These are phyloP conservation scores for Dovyalis caffra DNA, from an alignment of 345 rosid species.

Conservation along the genomic window DNA sequence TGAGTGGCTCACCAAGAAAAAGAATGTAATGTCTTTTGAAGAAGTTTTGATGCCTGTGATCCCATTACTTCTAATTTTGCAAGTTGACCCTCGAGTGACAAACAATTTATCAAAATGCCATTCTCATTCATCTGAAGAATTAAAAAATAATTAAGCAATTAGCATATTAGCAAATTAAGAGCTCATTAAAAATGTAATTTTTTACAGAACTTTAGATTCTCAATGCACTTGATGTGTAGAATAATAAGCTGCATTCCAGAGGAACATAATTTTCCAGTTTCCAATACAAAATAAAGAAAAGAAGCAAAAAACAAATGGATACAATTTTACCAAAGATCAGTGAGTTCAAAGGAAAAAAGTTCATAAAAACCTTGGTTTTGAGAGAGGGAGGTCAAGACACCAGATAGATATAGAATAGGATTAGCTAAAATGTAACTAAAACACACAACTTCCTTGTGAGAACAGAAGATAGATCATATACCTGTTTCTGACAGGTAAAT, in stretches of 20 bases:
- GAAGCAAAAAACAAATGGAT: neutral
- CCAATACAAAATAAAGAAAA: neutral
- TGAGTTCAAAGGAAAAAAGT: neutral
- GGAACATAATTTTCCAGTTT: neutral
- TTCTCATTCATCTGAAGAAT: constrained; percentile 54
- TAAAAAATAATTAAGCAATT: constrained; percentile 1
- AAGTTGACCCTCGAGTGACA: constrained; percentile 77
- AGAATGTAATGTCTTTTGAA: constrained; percentile 54
- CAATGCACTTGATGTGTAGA: neutral
- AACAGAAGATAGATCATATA: constrained; percentile 13
- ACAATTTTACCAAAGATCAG: neutral
- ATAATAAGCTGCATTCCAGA: neutral
- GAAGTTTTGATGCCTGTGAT: constrained; percentile 62
- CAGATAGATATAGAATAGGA: neutral
- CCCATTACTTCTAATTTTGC: constrained; percentile 78
- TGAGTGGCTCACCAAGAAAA: constrained; percentile 48
- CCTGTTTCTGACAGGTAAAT: constrained; percentile 68
- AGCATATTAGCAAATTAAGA: neutral
- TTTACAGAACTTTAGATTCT: neutral
- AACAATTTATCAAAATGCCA: constrained; percentile 44
- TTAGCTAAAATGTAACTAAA: neutral
- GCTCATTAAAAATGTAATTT: no score
- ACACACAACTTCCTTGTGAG: neutral
- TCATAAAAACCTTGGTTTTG: neutral
- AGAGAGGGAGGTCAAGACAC: neutral